These are phyloP conservation scores for Macrotyloma uniflorum DNA, from an alignment of 306 rosid genomes.

Conservation along the genomic window DNA sequence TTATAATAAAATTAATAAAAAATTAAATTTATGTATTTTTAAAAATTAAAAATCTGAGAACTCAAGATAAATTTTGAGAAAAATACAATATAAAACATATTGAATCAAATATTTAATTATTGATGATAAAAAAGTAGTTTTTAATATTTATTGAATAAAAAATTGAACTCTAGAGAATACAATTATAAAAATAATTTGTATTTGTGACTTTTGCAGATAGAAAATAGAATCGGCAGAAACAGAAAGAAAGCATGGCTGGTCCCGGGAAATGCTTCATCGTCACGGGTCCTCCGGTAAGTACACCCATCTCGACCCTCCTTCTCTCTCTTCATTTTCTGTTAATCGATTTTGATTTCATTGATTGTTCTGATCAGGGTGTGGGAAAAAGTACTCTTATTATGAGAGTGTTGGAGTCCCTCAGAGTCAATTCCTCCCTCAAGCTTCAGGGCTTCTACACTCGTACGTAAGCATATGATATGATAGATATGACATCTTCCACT, in stretches of 20 bases:
- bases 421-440: slow-evolving; percentile 59
- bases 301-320: background rate
- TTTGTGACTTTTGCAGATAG: no score
- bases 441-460: slow-evolving; percentile 85
- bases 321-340: background rate
- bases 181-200: no score
- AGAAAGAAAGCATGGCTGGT: slow-evolving; percentile 41
- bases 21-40: no score
- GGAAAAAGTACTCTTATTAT: slow-evolving; percentile 77
- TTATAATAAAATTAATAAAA: no score
- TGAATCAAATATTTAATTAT: no score
- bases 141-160: no score
- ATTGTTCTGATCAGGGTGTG: slow-evolving; percentile 58
- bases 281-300: slow-evolving; percentile 75
- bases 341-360: background rate
- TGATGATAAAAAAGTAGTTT: no score
- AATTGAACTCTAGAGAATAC: no score
- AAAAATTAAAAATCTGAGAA: no score
- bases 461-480: slow-evolving; percentile 50
- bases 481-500: slow-evolving; percentile 11
- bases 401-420: slow-evolving; percentile 64
- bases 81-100: no score
- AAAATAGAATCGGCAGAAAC: background rate
- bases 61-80: no score
- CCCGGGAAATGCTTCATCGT: slow-evolving; percentile 69